Evolutionary conservation across 2,329 filamentous ascomycete species (phyloP).

Genomic region (Scedosporium boydii): DNA sequence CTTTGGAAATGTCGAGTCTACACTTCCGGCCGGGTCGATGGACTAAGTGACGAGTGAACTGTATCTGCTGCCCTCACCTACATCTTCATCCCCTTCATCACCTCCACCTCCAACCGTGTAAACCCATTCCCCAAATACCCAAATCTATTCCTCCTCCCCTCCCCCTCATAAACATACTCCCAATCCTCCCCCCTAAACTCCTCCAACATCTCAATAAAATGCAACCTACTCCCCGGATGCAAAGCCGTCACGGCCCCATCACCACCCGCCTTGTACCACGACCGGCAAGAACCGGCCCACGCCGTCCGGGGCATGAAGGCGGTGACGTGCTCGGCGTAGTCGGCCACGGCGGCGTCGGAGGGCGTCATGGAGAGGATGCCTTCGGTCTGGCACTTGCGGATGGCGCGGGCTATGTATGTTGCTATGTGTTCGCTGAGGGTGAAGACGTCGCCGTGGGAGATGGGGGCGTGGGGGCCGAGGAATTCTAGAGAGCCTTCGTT

Average conservation of each 20-base stretch:
- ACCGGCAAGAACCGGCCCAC: slow-evolving; percentile 36
- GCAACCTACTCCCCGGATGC: slow-evolving; percentile 39
- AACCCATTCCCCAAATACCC: slow-evolving; percentile 45
- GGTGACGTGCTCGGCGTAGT: slow-evolving; percentile 39
- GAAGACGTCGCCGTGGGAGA: slow-evolving; percentile 40
- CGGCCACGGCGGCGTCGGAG: slow-evolving; percentile 34
- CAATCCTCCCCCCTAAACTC: slow-evolving; percentile 41
- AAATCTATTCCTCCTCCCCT: slow-evolving; percentile 30
- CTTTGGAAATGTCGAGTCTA: neutral
- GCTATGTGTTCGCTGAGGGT: slow-evolving; percentile 42
- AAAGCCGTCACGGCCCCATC: slow-evolving; percentile 38
- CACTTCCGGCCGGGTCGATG: too few relatives aligned
- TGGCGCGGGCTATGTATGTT: slow-evolving; percentile 37
- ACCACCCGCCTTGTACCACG: slow-evolving; percentile 41
- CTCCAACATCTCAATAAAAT: slow-evolving; percentile 45
- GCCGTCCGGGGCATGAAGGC: slow-evolving; percentile 44
- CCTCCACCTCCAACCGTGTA: slow-evolving; percentile 29
- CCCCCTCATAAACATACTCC: slow-evolving; percentile 34
- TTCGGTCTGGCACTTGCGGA: slow-evolving; percentile 41
- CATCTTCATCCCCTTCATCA: slow-evolving; percentile 7
- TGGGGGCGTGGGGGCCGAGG: slow-evolving; percentile 41
- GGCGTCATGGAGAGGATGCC: slow-evolving; percentile 36
- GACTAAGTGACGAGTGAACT: neutral
- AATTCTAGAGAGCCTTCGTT: slow-evolving; percentile 25
- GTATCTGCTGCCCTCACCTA: neutral